phyloP scores from a whole-genome alignment of 805 yeast species.

The Cyberlindnera euphorbiae region DNA sequence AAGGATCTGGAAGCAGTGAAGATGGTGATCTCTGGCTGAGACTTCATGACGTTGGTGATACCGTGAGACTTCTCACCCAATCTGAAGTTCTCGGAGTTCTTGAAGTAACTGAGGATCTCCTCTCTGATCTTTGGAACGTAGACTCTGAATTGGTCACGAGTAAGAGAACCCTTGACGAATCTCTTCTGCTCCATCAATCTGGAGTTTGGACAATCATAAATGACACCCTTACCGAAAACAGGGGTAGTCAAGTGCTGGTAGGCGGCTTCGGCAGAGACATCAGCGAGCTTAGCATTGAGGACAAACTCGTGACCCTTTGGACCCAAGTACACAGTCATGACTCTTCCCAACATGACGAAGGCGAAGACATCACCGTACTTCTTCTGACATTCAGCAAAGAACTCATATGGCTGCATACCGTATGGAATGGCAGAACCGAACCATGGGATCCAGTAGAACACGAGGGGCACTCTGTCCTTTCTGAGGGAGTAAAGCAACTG shows the following conservation, averaged over 20 bases:
- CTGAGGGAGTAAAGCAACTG: constrained; percentile 67
- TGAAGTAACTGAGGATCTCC: constrained; percentile 68
- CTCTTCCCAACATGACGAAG: constrained; percentile 81
- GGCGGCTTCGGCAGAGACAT: constrained; percentile 95
- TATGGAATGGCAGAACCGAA: constrained; percentile 84
- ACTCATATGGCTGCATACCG: constrained; percentile 92
- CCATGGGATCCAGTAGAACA: constrained; percentile 93
- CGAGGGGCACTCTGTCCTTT: constrained; percentile 83
- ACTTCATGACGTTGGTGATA: constrained; percentile 60
- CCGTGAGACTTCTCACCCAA: constrained; percentile 39
- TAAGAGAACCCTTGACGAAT: constrained; percentile 86
- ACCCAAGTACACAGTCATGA: constrained; percentile 93
- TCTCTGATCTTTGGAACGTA: constrained; percentile 87
- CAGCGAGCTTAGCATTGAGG: constrained; percentile 81
- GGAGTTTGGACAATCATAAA: constrained; percentile 92
- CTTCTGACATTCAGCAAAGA: constrained; percentile 71
- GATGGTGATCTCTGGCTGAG: constrained; percentile 93
- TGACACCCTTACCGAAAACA: constrained; percentile 95
- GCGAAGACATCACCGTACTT: constrained; percentile 93
- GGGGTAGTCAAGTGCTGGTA: constrained; percentile 98
- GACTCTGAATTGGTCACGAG: constrained; percentile 73
- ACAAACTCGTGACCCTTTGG: constrained; percentile 98
- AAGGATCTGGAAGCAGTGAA: constrained; percentile 93
- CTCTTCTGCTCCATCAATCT: constrained; percentile 98
- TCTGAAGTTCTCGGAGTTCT: constrained; percentile 44